Percentiles rank a stretch among this genome's conserved stretches.
phyloP scores from a whole-genome alignment of 2,329 filamentous ascomycete genomes.

The Dothideomycetidae sp. region DNA sequence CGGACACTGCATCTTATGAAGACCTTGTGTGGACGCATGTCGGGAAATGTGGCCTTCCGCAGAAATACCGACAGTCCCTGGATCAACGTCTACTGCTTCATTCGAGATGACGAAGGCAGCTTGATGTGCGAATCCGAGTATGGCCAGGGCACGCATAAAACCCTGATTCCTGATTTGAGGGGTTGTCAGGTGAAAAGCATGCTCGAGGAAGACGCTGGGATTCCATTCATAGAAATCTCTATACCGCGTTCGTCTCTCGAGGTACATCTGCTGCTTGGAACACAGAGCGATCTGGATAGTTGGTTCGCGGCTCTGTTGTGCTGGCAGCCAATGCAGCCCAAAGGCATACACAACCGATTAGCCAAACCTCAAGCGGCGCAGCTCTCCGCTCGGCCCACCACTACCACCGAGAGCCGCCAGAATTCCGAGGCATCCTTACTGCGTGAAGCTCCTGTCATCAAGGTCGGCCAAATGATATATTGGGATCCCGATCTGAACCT shows the following conservation, averaged over 20 bases:
- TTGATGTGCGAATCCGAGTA: slow-evolving; percentile 62
- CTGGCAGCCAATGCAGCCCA: slow-evolving; percentile 62
- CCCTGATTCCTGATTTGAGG: slow-evolving; percentile 57
- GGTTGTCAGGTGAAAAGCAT: slow-evolving; percentile 52
- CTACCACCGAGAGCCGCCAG: slow-evolving; percentile 24
- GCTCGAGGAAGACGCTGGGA: slow-evolving; percentile 33
- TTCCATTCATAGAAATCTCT: slow-evolving; percentile 38
- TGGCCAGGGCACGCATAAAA: slow-evolving; percentile 48
- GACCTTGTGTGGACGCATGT: slow-evolving; percentile 63
- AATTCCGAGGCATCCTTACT: slow-evolving; percentile 37
- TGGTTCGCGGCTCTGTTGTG: slow-evolving; percentile 71
- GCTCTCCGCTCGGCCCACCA: slow-evolving; percentile 6
- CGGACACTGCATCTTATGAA: slow-evolving; percentile 65
- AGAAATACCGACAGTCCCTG: slow-evolving; percentile 47
- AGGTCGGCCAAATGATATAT: slow-evolving; percentile 55
- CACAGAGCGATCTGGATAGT: slow-evolving; percentile 53
- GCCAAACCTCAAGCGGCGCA: slow-evolving; percentile 32
- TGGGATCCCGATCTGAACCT: slow-evolving; percentile 60
- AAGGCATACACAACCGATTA: slow-evolving; percentile 40
- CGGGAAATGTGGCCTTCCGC: slow-evolving; percentile 61
- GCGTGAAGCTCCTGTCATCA: slow-evolving; percentile 77
- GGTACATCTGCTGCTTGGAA: slow-evolving; percentile 50
- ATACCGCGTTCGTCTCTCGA: slow-evolving; percentile 42
- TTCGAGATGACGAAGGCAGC: slow-evolving; percentile 61
- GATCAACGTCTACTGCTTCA: slow-evolving; percentile 59